Percentiles rank a stretch among this genome's conserved stretches.
These are phyloP conservation scores for Citrus maxima DNA, from an alignment of 345 rosid genomes.

Conservation along the genomic window DNA sequence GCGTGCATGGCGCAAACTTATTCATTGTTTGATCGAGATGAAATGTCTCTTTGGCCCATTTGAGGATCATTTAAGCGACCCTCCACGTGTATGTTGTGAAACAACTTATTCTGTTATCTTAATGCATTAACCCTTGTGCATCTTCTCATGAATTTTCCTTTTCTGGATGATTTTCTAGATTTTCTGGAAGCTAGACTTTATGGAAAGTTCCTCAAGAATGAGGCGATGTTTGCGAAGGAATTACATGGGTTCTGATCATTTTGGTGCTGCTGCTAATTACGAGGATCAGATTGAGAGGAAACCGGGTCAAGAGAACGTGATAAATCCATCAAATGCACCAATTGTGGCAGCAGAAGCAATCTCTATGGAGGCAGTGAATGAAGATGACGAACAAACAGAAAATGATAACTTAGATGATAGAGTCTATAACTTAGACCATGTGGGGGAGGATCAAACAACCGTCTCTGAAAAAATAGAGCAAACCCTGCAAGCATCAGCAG, in stretches of 20 bases:
- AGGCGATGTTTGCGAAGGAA: constrained; percentile 79
- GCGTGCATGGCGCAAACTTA: constrained; percentile 90
- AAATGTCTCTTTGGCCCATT: constrained; percentile 83
- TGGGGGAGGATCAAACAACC: constrained; percentile 42
- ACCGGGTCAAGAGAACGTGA: constrained; percentile 41
- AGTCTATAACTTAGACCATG: constrained; percentile 34
- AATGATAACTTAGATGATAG: constrained; percentile 52
- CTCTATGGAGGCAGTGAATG: constrained; percentile 63
- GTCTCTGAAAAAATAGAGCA: constrained; percentile 49
- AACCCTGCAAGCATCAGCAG: constrained; percentile 39
- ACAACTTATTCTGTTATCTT: background rate
- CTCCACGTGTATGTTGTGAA: constrained; percentile 56
- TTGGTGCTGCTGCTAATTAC: constrained; percentile 87
- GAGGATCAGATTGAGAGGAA: constrained; percentile 56
- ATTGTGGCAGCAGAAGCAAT: constrained; percentile 86
- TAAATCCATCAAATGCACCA: constrained; percentile 58
- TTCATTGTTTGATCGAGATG: constrained; percentile 83
- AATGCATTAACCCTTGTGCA: background rate
- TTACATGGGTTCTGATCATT: constrained; percentile 81
- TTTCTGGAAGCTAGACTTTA: constrained; percentile 94
- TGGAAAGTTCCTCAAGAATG: constrained; percentile 98
- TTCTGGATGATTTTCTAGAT: constrained; percentile 41
- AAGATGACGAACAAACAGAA: constrained; percentile 79
- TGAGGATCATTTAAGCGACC: constrained; percentile 49
- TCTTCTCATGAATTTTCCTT: constrained; percentile 11